Percentiles rank a stretch among this genome's conserved stretches.
Evolutionary conservation across 2,329 filamentous ascomycete genomes (phyloP).

Genomic region (Diplodia corticola): DNA sequence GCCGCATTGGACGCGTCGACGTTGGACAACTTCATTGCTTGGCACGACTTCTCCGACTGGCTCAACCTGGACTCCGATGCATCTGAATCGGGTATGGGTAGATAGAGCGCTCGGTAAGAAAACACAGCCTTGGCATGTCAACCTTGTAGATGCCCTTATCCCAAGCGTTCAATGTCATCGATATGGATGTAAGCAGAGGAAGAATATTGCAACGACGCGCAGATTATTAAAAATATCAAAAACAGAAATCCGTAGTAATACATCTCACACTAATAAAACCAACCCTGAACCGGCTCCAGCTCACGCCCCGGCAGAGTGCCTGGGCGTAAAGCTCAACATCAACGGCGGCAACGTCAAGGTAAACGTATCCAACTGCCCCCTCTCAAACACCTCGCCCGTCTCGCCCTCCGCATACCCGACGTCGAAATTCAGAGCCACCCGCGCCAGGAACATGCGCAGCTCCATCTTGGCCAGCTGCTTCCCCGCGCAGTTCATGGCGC

Average conservation of each 20-base stretch:
- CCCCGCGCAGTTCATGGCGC: conserved; percentile 22
- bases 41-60: not conserved
- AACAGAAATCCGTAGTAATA: too few relatives aligned
- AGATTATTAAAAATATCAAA: too few relatives aligned
- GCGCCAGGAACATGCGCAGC: conserved; percentile 27
- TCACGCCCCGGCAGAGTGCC: too few relatives aligned
- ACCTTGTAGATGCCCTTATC: too few relatives aligned
- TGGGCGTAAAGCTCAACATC: not conserved
- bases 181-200: too few relatives aligned
- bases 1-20: not conserved
- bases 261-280: too few relatives aligned
- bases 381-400: conserved; percentile 27
- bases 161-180: too few relatives aligned
- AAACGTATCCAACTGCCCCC: not conserved
- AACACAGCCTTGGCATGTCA: too few relatives aligned
- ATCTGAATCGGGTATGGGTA: too few relatives aligned
- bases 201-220: too few relatives aligned
- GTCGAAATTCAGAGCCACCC: conserved; percentile 29
- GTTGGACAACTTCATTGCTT: not conserved
- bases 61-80: not conserved
- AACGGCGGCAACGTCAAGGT: conserved; percentile 32
- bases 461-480: conserved; percentile 29
- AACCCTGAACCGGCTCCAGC: too few relatives aligned
- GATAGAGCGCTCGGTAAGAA: too few relatives aligned
- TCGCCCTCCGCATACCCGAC: conserved; percentile 28